phyloP scores from a whole-genome alignment of 225 moss, liverwort and hornwort species.

The Climacium dendroides region DNA sequence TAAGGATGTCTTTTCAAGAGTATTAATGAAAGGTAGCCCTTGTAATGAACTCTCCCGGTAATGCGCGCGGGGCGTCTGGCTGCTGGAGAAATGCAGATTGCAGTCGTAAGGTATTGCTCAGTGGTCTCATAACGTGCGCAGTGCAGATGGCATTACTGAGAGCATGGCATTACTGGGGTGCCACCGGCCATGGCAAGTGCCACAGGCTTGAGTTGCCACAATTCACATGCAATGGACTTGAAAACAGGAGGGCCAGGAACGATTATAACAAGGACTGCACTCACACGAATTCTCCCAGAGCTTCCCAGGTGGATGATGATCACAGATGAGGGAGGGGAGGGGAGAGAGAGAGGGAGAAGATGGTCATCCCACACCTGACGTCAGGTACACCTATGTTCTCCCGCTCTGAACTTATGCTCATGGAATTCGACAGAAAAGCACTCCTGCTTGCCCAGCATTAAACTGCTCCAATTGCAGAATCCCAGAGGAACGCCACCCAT shows the following conservation, averaged over 20 bases:
- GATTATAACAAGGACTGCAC: background rate
- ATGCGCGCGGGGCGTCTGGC: background rate
- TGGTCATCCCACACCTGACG: background rate
- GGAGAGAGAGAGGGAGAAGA: too few relatives aligned
- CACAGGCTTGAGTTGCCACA: background rate
- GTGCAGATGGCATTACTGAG: constrained; percentile 3
- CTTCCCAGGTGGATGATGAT: background rate
- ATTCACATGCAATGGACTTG: constrained; percentile 9
- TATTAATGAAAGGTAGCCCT: too few relatives aligned
- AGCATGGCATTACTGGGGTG: background rate
- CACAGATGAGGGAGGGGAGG: too few relatives aligned
- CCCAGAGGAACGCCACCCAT: too few relatives aligned
- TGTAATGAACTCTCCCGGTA: background rate
- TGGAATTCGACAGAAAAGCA: background rate
- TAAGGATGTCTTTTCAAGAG: background rate
- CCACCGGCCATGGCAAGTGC: constrained; percentile 12
- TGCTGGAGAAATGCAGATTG: background rate
- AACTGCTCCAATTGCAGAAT: background rate
- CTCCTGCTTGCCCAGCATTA: background rate
- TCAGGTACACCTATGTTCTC: background rate
- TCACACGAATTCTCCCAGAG: background rate
- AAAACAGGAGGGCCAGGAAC: background rate
- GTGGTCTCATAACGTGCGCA: background rate
- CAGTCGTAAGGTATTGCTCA: background rate
- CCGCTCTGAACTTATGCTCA: background rate